Conservation (phyloP, 441 rosid genomes). For the Jatropha multifida region DNA sequence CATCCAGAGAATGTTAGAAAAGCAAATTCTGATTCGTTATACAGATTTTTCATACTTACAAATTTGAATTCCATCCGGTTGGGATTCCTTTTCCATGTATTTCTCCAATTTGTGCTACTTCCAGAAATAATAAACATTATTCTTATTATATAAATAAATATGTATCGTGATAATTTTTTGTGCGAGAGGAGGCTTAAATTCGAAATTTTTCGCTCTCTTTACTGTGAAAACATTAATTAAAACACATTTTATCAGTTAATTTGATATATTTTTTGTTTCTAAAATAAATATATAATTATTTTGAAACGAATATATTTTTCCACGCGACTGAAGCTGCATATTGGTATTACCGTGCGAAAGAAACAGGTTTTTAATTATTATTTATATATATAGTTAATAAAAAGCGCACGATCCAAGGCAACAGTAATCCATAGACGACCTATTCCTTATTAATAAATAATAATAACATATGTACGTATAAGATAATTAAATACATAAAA, state of each 20-base stretch:
- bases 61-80: background rate
- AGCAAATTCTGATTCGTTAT: constrained; percentile 12
- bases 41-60: constrained; percentile 4
- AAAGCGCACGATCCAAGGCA: constrained; percentile 38
- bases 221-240: too few relatives aligned
- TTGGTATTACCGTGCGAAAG: too few relatives aligned
- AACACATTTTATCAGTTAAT: too few relatives aligned
- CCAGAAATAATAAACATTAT: background rate
- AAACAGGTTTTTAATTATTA: background rate
- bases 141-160: too few relatives aligned
- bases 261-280: too few relatives aligned
- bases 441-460: background rate
- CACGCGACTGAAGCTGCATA: background rate
- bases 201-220: too few relatives aligned
- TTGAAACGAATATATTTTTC: constrained; percentile 1
- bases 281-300: background rate
- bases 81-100: constrained; percentile 1
- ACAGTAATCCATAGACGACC: constrained; percentile 32
- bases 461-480: too few relatives aligned
- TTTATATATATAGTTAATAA: background rate
- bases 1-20: constrained; percentile 32
- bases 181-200: too few relatives aligned
- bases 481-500: background rate
- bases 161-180: too few relatives aligned
- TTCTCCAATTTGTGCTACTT: constrained; percentile 10